Conservation (phyloP, 305 asterid species). For the Ajuga reptans region DNA sequence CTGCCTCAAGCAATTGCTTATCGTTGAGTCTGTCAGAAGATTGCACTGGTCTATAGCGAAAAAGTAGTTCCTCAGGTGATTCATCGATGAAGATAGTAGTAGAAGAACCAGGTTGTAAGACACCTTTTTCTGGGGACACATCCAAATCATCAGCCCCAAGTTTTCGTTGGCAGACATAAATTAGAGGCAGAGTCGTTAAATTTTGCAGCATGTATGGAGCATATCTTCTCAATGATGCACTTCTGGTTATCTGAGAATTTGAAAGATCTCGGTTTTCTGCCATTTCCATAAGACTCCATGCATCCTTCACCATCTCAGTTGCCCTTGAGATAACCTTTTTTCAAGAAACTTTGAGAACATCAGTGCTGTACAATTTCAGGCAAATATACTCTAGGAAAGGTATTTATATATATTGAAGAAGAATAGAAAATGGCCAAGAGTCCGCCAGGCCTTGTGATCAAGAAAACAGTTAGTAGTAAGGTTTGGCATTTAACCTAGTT, state of each 20-base stretch:
- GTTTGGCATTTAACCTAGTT: background rate
- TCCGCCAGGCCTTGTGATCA: slow-evolving; percentile 1
- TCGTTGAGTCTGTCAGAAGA: slow-evolving; percentile 60
- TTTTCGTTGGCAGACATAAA: slow-evolving; percentile 46
- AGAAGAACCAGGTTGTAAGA: slow-evolving; percentile 73
- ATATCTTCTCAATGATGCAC: slow-evolving; percentile 51
- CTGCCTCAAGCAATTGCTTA: slow-evolving; percentile 54
- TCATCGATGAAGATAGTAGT: slow-evolving; percentile 64
- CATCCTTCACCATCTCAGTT: slow-evolving; percentile 59
- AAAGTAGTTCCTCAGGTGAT: slow-evolving; percentile 61
- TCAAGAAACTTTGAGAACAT: slow-evolving; percentile 21
- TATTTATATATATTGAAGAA: background rate
- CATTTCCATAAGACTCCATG: slow-evolving; percentile 38
- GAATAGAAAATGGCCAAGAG: slow-evolving; percentile 2
- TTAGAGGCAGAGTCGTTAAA: slow-evolving; percentile 73
- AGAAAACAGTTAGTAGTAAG: slow-evolving; percentile 1
- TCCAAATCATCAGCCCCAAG: slow-evolving; percentile 47
- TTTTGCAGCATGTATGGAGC: slow-evolving; percentile 91
- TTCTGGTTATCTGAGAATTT: slow-evolving; percentile 35
- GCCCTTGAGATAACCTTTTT: slow-evolving; percentile 66
- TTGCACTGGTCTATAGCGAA: slow-evolving; percentile 50
- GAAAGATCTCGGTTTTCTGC: slow-evolving; percentile 34
- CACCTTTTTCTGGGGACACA: slow-evolving; percentile 47
- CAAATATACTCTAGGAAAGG: background rate
- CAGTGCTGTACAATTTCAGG: slow-evolving; percentile 21